A percentile compares a stretch with the other conserved stretches of the same genome.
Evolutionary conservation across 768 basidiomycete genomes (phyloP).

Genomic region (Chalciporus sphaerocephalus): DNA sequence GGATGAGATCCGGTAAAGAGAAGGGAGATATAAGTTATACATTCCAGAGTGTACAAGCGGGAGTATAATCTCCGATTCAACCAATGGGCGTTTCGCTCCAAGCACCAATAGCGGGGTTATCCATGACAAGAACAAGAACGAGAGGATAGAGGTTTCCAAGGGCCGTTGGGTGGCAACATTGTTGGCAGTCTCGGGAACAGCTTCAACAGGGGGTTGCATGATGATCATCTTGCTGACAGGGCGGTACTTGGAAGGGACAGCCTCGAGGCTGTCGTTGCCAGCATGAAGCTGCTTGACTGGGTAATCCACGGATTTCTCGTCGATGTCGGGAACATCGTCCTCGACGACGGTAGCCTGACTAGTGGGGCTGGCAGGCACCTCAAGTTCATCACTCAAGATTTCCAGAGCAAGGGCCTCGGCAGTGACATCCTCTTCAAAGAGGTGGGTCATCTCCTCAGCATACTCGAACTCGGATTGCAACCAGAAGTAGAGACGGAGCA

Average conservation of each 20-base stretch:
- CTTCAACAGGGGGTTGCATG: conserved; percentile 22
- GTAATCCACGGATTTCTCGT: conserved; percentile 4
- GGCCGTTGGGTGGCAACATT: conserved; percentile 19
- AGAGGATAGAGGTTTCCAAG: conserved; percentile 8
- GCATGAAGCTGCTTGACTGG: conserved; percentile 2
- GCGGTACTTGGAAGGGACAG: background rate
- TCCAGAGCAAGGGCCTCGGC: conserved; percentile 28
- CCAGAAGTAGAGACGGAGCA: conserved; percentile 31
- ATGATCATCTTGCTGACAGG: conserved; percentile 19
- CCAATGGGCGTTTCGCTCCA: conserved; percentile 26
- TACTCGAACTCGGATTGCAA: conserved; percentile 33
- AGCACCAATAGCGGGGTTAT: conserved; percentile 24
- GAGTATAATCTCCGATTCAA: conserved; percentile 31
- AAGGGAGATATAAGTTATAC: conserved; percentile 10
- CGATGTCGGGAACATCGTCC: conserved; percentile 10
- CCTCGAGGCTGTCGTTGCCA: background rate
- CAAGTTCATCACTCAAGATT: conserved; percentile 21
- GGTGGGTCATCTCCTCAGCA: conserved; percentile 21
- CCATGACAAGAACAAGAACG: conserved; percentile 25
- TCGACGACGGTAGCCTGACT: conserved; percentile 22
- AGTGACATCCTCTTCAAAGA: conserved; percentile 31
- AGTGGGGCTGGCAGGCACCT: conserved; percentile 7
- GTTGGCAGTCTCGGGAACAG: conserved; percentile 15
- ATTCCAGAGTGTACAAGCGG: conserved; percentile 20
- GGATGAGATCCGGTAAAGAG: conserved; percentile 21